Percentiles rank a stretch among this genome's conserved stretches.
phyloP scores from a whole-genome alignment of 345 rosid genomes.

The Turritis glabra region DNA sequence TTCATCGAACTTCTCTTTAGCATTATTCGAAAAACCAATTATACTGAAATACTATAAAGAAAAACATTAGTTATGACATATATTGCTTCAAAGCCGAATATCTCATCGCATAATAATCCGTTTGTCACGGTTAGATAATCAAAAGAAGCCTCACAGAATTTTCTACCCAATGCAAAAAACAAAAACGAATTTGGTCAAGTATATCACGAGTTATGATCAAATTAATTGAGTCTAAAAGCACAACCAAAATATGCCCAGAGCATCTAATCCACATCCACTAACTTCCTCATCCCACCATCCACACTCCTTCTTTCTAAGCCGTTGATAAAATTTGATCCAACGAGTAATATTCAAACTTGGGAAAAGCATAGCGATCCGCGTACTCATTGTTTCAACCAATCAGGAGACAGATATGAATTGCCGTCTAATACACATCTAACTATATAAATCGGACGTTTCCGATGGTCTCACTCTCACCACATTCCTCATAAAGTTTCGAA shows the following conservation, averaged over 20 bases:
- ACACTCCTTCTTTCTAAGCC: constrained; percentile 29
- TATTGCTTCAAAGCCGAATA: constrained; percentile 40
- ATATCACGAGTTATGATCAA: constrained; percentile 37
- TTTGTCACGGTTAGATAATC: background rate
- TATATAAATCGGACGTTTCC: constrained; percentile 51
- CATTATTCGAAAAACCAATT: constrained; percentile 12
- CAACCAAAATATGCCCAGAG: constrained; percentile 46
- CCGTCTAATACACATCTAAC: constrained; percentile 41
- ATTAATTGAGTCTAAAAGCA: constrained; percentile 63
- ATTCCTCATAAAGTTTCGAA: background rate
- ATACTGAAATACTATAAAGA: constrained; percentile 40
- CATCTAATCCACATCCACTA: constrained; percentile 31
- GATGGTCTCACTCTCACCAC: background rate
- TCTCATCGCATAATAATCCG: constrained; percentile 11
- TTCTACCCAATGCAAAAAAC: constrained; percentile 40
- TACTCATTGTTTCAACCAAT: constrained; percentile 52
- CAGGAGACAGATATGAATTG: constrained; percentile 40
- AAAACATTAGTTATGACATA: constrained; percentile 57
- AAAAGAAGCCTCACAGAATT: constrained; percentile 49
- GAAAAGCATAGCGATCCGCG: constrained; percentile 48
- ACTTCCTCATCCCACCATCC: constrained; percentile 3
- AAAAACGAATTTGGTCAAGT: constrained; percentile 34
- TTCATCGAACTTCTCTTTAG: background rate
- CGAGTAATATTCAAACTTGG: constrained; percentile 56
- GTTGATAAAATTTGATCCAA: constrained; percentile 56